Evolutionary conservation across 2,329 filamentous ascomycete species (phyloP), one percentile per base, ranked within the genome.

Genomic region (Fusarium xyrophilum): DNA sequence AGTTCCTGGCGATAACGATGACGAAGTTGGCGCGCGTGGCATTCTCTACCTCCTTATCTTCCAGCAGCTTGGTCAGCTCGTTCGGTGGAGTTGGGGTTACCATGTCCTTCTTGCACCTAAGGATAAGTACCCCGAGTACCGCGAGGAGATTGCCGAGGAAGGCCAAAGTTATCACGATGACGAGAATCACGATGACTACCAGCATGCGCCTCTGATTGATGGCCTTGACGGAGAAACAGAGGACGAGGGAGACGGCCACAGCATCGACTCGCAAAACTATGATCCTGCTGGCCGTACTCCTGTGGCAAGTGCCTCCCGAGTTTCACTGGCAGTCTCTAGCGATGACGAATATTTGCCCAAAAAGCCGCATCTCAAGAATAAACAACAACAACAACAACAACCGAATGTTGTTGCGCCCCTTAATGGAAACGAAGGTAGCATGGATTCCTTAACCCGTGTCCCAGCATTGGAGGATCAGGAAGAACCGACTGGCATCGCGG

Each of bases 51-150:
- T 99, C 14, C 85, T 99, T 65, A 96, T 99, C 71, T 99, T 99
- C 81, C 96, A 99, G 81, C 96, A 99, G 78, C 87, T 99, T 6
- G 96, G 96, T 25, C 96, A 99, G 79, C 83, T 98, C 28, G 90
- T 99, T 23, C 88, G 96, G 62, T 99, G 96, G 96, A 97, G 93
- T 67, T 99, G 96, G 96, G 96, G 96, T 14, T 98, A 97, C 79
- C 93, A 97, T 74, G 90, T 98, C 38, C 84, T 99, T 21, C 84
- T 99, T n/a, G 94, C 94, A 21, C 93, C 95, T 21, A 91, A 93
- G 70, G 88, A 90, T 50, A 87, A 86, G 66, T 93, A 92, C 74
- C 82, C 85, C 15, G 88, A 91, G 55, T 89, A 91, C 61, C 83
- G 86, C 51, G 74, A 84, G 35, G 81, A 86, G 60, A 78, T 82